Evolutionary conservation across 331 rosid species (phyloP).

Genomic region (Quercus lobata): DNA sequence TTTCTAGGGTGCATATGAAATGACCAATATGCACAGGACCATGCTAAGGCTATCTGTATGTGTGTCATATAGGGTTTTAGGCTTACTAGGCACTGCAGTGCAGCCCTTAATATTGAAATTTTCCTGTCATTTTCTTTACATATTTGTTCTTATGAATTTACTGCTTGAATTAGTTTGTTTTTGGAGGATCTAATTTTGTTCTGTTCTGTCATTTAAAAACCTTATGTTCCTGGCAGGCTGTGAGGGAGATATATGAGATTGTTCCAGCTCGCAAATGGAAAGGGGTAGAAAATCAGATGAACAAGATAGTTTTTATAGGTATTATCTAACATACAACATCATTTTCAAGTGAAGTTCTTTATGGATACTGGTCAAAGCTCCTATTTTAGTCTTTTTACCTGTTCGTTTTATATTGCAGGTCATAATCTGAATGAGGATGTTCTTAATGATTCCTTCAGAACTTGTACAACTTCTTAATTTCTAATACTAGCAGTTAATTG

Average conservation of each 20-base stretch:
- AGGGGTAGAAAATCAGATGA: conserved; percentile 53
- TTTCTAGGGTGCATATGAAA: too few species aligned
- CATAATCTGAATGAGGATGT: conserved; percentile 64
- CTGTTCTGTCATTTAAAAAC: background rate
- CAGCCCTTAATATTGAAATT: background rate
- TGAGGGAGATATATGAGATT: conserved; percentile 84
- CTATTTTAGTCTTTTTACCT: background rate
- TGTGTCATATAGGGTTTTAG: background rate
- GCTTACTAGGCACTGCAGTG: background rate
- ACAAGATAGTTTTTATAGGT: conserved; percentile 92
- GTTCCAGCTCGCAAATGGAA: conserved; percentile 85
- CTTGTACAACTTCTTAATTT: conserved; percentile 23
- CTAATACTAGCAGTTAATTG: background rate
- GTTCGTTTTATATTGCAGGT: conserved; percentile 45
- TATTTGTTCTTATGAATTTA: background rate
- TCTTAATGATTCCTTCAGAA: conserved; percentile 58
- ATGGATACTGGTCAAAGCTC: background rate
- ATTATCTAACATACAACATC: conserved; percentile 1
- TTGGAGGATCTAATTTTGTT: background rate
- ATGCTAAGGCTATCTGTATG: background rate
- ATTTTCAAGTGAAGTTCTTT: background rate
- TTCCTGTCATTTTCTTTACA: background rate
- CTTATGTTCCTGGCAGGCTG: conserved; percentile 55
- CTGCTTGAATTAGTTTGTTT: background rate
- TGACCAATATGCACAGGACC: background rate